Base-by-base conservation (phyloP, 2,329 filamentous ascomycete species). In the Rhytidhysteron rufulum region DNA sequence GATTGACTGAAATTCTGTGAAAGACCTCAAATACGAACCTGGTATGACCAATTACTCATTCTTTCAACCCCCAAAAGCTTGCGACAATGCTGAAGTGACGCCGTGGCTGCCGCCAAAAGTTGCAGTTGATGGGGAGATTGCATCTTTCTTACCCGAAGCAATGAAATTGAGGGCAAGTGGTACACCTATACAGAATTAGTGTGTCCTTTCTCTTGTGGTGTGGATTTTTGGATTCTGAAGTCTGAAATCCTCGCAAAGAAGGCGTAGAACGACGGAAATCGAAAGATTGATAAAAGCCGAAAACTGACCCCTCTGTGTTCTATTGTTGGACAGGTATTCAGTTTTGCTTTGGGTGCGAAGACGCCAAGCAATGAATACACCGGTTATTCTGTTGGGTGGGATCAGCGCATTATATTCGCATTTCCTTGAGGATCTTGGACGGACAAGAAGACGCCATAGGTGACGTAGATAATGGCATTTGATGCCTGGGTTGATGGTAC, bases 91-190 rank as follows among this genome's bases (percentile, higher is more conserved):
- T 48, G 39, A 48, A 37, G 47, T 47, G 42, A 36, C 52, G 60
- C 69, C 75, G 78, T 80, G 79, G 77, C 82, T 82, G 80, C 82
- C 80, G 75, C 73, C 70, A 65, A 70, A 72, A 68, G 73, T 53
- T 55, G 55, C 64, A 54, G 44, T 48, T 53, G 52, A 57, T 50
- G 48, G 22, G 49, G 55, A 48, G 46, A 57, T 58, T 60, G 63
- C 63, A 51, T 45, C 45, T 42, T 67, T 91, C 87, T 91, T 82
- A 93, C 87, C 86, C 73, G 86, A 88, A 66, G 87, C 87, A 72
- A 93, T 86, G 73, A 93, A 93, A 72, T 93, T 93, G 62, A 93
- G 75, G 66, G 87, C 86, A 67, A 93, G 72, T 54, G 87, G 87
- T 50, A 88, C 71, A 51, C 85, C 87, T 93, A 57, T 17, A 44